Evolutionary conservation across 129 eudicot species (phyloP).

Genomic region (Glebionis coronaria): DNA sequence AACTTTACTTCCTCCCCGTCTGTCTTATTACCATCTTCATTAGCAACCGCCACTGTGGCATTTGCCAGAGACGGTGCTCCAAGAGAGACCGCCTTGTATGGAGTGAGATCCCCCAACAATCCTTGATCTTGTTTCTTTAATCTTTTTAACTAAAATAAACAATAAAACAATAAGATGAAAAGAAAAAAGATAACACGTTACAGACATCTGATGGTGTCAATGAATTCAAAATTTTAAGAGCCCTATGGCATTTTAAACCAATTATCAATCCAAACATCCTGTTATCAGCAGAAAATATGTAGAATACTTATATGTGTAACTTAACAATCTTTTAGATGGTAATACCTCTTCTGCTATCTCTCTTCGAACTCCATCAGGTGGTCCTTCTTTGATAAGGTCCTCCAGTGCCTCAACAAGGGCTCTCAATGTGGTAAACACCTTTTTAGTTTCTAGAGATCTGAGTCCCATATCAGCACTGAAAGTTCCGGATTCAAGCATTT

Average conservation of each 20-base stretch:
- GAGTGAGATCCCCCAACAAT: slow-evolving; percentile 66
- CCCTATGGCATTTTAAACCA: background rate
- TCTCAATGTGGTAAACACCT: slow-evolving; percentile 82
- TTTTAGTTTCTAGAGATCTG: slow-evolving; percentile 60
- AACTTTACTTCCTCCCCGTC: too few species aligned
- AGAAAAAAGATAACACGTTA: slow-evolving; percentile 5
- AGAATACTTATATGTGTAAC: background rate
- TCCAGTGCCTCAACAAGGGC: slow-evolving; percentile 97
- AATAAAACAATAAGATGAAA: background rate
- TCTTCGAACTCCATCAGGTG: slow-evolving; percentile 71
- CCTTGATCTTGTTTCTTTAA: slow-evolving; percentile 73
- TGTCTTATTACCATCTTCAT: too few species aligned
- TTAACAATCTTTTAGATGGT: too few species aligned
- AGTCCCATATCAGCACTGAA: slow-evolving; percentile 60
- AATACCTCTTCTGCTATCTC: slow-evolving; percentile 74
- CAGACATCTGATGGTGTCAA: background rate
- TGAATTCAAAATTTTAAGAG: slow-evolving; percentile 2
- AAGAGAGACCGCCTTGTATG: slow-evolving; percentile 88
- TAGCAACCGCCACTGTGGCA: slow-evolving; percentile 28
- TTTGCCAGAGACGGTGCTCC: slow-evolving; percentile 82
- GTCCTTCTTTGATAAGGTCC: slow-evolving; percentile 64
- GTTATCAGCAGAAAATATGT: background rate
- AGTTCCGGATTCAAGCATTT: slow-evolving; percentile 87
- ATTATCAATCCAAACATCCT: too few species aligned
- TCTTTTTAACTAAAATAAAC: slow-evolving; percentile 62